Conservation (phyloP, 2,329 filamentous ascomycete species). For the Verticillium tricorpus region DNA sequence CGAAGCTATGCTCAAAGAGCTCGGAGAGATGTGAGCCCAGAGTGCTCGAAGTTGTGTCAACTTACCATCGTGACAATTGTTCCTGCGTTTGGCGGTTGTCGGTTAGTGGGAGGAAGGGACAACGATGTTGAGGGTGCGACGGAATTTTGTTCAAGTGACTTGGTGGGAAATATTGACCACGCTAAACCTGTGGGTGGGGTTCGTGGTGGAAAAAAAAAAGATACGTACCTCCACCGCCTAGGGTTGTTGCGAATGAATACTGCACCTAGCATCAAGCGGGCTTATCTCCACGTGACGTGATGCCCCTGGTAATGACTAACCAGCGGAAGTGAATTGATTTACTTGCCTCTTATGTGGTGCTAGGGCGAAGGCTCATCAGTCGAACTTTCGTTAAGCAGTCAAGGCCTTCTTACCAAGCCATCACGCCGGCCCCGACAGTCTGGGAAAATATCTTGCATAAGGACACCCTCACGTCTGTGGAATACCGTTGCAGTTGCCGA, state of each 20-base stretch:
- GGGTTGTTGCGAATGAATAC: neutral
- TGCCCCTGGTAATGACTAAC: neutral
- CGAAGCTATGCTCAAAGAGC: neutral
- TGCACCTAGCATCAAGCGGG: neutral
- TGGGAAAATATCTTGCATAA: no score
- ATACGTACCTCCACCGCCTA: conserved; percentile 5
- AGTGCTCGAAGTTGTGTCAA: neutral
- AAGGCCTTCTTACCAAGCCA: no score
- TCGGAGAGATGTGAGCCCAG: neutral
- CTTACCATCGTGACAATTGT: conserved; percentile 3
- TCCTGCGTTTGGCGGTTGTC: neutral
- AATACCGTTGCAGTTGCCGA: no score
- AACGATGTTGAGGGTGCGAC: conserved; percentile 1
- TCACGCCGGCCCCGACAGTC: no score
- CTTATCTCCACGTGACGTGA: conserved; percentile 6
- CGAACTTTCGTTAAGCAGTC: no score
- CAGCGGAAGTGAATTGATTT: no score
- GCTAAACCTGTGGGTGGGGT: neutral
- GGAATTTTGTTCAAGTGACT: neutral
- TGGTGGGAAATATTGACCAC: neutral
- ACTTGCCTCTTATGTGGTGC: no score
- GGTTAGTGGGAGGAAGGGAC: neutral
- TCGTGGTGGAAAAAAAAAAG: conserved; percentile 17
- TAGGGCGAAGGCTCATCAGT: no score
- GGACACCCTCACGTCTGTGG: no score